Percentiles rank a stretch among this genome's conserved stretches.
Evolutionary conservation across 192 early-diverging fungal genomes (phyloP).

Genomic region (Coemansia interrupta): DNA sequence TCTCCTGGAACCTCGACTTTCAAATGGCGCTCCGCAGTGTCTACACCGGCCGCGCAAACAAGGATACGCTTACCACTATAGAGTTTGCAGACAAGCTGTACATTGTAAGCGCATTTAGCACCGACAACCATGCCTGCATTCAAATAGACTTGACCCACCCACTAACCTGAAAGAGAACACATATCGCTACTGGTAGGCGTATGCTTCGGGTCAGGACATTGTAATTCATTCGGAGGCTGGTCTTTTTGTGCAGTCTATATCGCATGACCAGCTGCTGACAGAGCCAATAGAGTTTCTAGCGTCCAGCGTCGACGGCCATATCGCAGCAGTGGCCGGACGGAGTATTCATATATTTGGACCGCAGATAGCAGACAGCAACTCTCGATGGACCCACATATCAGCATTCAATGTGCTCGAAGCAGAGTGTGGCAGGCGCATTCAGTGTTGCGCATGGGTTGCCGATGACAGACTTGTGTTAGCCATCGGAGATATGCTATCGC

Average conservation of each 20-base stretch:
- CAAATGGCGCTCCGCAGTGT: slow-evolving; percentile 38
- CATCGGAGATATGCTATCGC: slow-evolving; percentile 2
- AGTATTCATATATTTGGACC: slow-evolving; percentile 18
- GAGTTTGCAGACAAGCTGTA: slow-evolving; percentile 9
- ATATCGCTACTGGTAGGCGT: slow-evolving; percentile 16
- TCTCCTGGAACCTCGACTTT: no score
- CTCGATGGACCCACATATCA: slow-evolving; percentile 18
- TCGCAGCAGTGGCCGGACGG: slow-evolving; percentile 22
- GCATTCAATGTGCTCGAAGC: neutral
- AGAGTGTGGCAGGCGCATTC: neutral
- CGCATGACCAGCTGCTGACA: slow-evolving; percentile 16
- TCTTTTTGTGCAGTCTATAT: slow-evolving; percentile 29
- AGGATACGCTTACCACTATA: slow-evolving; percentile 20
- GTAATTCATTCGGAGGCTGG: slow-evolving; percentile 24
- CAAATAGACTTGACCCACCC: neutral
- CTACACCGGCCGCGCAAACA: slow-evolving; percentile 48
- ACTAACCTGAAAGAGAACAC: no score
- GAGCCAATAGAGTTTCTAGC: slow-evolving; percentile 16
- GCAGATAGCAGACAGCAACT: neutral
- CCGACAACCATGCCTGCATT: neutral
- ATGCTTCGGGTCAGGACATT: slow-evolving; percentile 44
- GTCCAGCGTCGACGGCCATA: slow-evolving; percentile 10
- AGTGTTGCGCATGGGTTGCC: slow-evolving; percentile 26
- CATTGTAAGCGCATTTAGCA: slow-evolving; percentile 30
- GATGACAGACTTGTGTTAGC: slow-evolving; percentile 13